Conservation (phyloP, 768 basidiomycete species). For the Mycena floridula region DNA sequence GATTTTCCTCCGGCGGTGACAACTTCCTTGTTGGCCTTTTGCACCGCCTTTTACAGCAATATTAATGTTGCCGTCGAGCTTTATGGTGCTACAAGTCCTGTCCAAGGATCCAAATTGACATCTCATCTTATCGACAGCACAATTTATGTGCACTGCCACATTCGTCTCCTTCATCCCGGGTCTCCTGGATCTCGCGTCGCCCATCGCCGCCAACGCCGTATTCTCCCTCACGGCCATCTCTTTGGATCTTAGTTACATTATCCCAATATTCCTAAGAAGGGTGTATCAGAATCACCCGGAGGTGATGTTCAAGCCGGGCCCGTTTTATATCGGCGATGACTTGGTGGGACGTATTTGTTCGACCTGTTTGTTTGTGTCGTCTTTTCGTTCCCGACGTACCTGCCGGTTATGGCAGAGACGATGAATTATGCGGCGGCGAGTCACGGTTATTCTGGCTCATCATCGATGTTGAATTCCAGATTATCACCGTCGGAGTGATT, state of each 20-base stretch:
- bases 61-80: too few relatives aligned
- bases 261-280: constrained; percentile 74
- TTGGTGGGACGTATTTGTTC: constrained; percentile 60
- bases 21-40: too few relatives aligned
- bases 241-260: constrained; percentile 53
- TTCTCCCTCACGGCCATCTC: constrained; percentile 51
- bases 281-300: constrained; percentile 69
- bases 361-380: constrained; percentile 68
- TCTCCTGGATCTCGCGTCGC: constrained; percentile 43
- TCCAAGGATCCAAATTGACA: too few relatives aligned
- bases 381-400: constrained; percentile 64
- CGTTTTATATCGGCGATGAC: constrained; percentile 79
- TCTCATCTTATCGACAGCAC: constrained; percentile 80
- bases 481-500: constrained; percentile 48
- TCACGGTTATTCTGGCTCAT: constrained; percentile 1
- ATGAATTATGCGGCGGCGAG: constrained; percentile 81
- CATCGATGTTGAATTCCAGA: constrained; percentile 17
- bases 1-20: too few relatives aligned
- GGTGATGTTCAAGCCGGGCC: constrained; percentile 79
- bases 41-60: too few relatives aligned
- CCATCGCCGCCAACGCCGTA: constrained; percentile 48
- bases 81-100: too few relatives aligned
- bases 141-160: constrained; percentile 78
- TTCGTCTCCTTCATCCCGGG: constrained; percentile 46
- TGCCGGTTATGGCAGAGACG: constrained; percentile 62